Evolutionary conservation across 257 asterid genomes (phyloP), one percentile per base, ranked within the genome.

Genomic region (Solanum verrucosum): DNA sequence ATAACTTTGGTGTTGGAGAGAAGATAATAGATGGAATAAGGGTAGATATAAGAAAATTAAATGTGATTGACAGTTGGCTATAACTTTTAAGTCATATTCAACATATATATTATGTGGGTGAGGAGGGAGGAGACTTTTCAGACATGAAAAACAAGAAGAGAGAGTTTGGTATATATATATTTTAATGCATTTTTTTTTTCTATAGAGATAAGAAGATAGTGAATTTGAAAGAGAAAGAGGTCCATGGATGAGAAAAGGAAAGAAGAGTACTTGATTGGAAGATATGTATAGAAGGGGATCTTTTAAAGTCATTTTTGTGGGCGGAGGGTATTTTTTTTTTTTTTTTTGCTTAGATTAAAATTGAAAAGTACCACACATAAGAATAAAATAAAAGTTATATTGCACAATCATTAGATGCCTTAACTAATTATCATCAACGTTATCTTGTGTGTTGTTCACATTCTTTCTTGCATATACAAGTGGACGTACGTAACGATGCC

Each of bases 191-290:
- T 10, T 65, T 25, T 63, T 63, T 63, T 63, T 27, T 31, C 1
- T 1, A 15, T 25, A 46, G 38, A 84, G 92, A 89, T 91, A 88
- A 88, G 90, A 88, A 88, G 84, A 84, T 77, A 31, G 71, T 70
- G 86, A 56, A 86, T 59, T 65, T 81, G 89, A 74, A 84, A 87
- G 87, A 33, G 89, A 84, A 44, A 59, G 86, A 65, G 93, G 91
- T 85, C 92, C 91, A 87, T 82, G 68, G 23, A n/a, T 52, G 18
- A 56, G 89, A 88, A 27, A 87, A 29, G n/a, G 88, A 86, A 49
- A 85, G 60, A 49, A 59, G 21, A 18, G 65, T 20, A 85, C 44
- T 68, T 79, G 75, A 84, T 89, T 88, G 89, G 87, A 59, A 15
- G 74, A 65, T 65, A 52, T n/a, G 46, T 33, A 60, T 70, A 11